These are phyloP conservation scores for Penicillium decumbens DNA, from an alignment of 2,329 filamentous ascomycete genomes.

Conservation along the genomic window DNA sequence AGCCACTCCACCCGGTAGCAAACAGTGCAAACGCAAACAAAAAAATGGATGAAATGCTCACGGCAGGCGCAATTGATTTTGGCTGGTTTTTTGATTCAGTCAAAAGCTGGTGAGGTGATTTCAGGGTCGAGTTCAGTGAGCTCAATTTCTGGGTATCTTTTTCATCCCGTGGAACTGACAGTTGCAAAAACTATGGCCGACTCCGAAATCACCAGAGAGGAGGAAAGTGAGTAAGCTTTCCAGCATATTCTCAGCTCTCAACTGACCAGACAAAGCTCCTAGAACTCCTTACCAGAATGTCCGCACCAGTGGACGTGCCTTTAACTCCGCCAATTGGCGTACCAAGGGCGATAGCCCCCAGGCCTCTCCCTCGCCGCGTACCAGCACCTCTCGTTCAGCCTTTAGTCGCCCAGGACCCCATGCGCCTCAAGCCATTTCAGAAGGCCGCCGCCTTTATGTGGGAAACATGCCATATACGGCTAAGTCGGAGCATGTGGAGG, in stretches of 20 bases:
- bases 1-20: constrained; percentile 7
- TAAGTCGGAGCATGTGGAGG: constrained; percentile 49
- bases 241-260: constrained; percentile 13
- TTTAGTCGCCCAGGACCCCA: constrained; percentile 31
- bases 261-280: constrained; percentile 24
- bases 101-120: not conserved
- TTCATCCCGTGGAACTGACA: not conserved
- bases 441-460: constrained; percentile 49
- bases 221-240: constrained; percentile 32
- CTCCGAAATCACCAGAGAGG: constrained; percentile 27
- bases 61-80: not conserved
- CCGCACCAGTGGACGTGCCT: constrained; percentile 36
- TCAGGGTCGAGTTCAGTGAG: not conserved
- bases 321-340: constrained; percentile 42
- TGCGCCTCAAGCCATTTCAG: constrained; percentile 36
- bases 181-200: constrained; percentile 27
- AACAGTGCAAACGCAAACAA: constrained; percentile 21
- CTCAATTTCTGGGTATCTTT: not conserved
- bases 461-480: constrained; percentile 54
- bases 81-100: not conserved
- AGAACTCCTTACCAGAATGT: constrained; percentile 32
- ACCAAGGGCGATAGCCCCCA: constrained; percentile 37
- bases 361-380: constrained; percentile 26
- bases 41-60: constrained; percentile 12
- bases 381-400: constrained; percentile 29